Conservation (phyloP, 2,329 filamentous ascomycete species). For the Fonsecaea erecta region DNA sequence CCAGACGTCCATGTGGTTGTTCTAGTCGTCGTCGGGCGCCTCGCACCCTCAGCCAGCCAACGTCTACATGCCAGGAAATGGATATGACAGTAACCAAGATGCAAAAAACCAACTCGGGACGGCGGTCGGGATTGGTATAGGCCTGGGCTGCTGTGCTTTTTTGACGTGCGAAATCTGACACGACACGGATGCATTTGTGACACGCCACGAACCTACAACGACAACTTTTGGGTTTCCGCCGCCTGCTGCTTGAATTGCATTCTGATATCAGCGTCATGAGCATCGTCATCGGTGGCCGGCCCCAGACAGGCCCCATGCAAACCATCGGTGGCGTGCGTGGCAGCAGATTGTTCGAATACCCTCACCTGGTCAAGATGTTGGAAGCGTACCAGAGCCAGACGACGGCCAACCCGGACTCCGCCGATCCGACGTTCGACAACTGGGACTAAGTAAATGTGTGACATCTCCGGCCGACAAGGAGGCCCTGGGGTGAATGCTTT, state of each 20-base stretch:
- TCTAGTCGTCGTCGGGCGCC: too few relatives aligned
- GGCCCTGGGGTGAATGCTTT: background rate
- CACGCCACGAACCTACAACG: background rate
- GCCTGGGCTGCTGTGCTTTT: too few relatives aligned
- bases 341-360: background rate
- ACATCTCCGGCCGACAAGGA: background rate
- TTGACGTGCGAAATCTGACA: background rate
- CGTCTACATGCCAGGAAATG: too few relatives aligned
- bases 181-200: background rate
- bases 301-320: slow-evolving; percentile 59
- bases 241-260: background rate
- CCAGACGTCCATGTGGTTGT: too few relatives aligned
- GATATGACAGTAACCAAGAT: too few relatives aligned
- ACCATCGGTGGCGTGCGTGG: slow-evolving; percentile 67
- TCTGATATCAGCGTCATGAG: slow-evolving; percentile 51
- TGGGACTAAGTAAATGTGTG: background rate
- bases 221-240: background rate
- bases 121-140: too few relatives aligned
- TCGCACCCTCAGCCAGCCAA: too few relatives aligned
- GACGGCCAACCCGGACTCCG: background rate
- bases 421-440: background rate
- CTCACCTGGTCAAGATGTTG: background rate
- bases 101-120: too few relatives aligned
- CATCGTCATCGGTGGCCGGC: slow-evolving; percentile 60
- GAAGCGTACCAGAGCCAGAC: background rate